phyloP scores from a whole-genome alignment of 2,329 filamentous ascomycete species.

The Samsoniella hepiali region DNA sequence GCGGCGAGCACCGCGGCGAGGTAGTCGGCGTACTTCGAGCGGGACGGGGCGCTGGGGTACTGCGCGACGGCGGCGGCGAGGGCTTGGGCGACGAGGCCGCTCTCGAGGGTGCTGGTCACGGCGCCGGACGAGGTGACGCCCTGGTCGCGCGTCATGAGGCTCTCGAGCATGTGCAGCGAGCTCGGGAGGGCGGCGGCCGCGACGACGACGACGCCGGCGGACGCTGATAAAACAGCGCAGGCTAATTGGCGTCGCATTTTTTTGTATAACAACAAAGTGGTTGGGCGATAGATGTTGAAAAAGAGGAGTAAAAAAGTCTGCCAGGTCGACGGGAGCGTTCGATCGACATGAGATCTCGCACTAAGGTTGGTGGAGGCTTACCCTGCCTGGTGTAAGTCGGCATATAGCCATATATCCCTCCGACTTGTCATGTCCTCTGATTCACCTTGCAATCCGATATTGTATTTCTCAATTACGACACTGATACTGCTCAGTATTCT shows the following conservation, averaged over 20 bases:
- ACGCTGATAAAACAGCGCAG: not conserved
- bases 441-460: too few relatives aligned
- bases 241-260: not conserved
- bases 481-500: too few relatives aligned
- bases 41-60: slow-evolving; percentile 17
- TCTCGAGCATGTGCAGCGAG: slow-evolving; percentile 26
- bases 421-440: too few relatives aligned
- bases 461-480: too few relatives aligned
- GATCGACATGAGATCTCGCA: too few relatives aligned
- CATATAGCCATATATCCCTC: not conserved
- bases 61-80: slow-evolving; percentile 21
- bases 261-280: not conserved
- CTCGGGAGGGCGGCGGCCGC: not conserved
- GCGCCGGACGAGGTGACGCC: slow-evolving; percentile 25
- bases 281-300: not conserved
- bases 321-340: too few relatives aligned
- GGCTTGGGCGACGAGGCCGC: slow-evolving; percentile 24
- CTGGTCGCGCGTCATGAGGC: slow-evolving; percentile 26
- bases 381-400: not conserved
- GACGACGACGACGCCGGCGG: not conserved
- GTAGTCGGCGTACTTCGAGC: slow-evolving; percentile 15
- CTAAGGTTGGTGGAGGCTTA: too few relatives aligned
- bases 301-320: too few relatives aligned
- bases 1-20: slow-evolving; percentile 21
- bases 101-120: slow-evolving; percentile 25